Base-by-base conservation (phyloP, 768 basidiomycete genomes). In the Leccinum fibrillosum region DNA sequence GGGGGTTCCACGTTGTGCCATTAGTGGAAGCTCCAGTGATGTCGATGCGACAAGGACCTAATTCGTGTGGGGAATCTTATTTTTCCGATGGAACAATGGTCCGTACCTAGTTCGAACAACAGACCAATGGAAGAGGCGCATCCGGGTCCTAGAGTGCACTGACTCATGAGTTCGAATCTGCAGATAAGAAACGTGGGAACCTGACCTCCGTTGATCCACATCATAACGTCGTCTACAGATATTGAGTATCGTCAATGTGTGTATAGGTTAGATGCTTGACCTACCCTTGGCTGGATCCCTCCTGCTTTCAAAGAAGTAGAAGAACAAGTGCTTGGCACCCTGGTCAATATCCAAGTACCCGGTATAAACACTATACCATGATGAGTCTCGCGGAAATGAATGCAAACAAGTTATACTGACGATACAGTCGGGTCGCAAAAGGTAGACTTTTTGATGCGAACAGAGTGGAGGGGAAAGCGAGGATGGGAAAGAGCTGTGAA, bases 201-300 rank as follows among this genome's bases (percentile, higher is more conserved):
- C 30, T 73, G 72, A 73, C 72, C 85, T 71, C 84, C 86, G 52
- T 86, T 86, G 45, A 86, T 86, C 85, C 86, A 86, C 82, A 88
- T 84, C 74, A 86, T 77, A 26, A 86, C 80, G 70, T 86, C 84
- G 64, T 86, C 86, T 77, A 48, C 8, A 49, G 47, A 11, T 1
- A 3, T 15, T 47, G 25, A 34, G 17, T 13, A 30, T 59, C 12
- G 17, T 35, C 13, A 3, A 11, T 37, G 25, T 28, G 7, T 32
- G 32, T 15, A 7, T 11, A 23, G 12, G 13, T 30, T 19, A 7
- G 32, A 53, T 30, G 26, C 5, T 49, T 13, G 17, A 53, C 19
- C 32, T 49, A 79, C 78, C 78, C 30, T 64, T 70, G 6, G 66
- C 75, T 2, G 80, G 80, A 51, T 77, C 66, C 44, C 74, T 71